Evolutionary conservation across 108 stramenopile species (phyloP), one percentile per base, ranked within the genome.

Genomic region (Cylindrotheca fusiformis): DNA sequence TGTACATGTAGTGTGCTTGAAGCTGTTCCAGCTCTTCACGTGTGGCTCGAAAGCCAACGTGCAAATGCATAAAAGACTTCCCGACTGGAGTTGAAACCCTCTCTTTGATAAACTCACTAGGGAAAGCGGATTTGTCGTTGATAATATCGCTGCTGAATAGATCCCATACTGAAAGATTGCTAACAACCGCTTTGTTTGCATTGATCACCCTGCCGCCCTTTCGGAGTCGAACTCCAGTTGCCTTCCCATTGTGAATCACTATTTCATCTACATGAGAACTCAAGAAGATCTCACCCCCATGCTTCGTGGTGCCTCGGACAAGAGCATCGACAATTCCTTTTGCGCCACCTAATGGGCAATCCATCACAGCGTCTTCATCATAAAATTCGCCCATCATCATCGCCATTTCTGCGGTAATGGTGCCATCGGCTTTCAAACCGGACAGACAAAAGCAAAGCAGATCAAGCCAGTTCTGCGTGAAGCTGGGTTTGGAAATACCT

Each of bases 361-460:
- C 94, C 82, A 95, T 86, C 20, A 80, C 72, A 0, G 87, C 88
- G 25, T 71, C 84, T 4, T 71, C 76, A 22, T 78, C 83, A 65
- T 89, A 91, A 64, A 93, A 88, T 68, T 93, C 91, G 2, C 83
- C 87, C 75, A 96, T 76, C 95, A 96, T 96, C 84, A 94, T 86
- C 19, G 87, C 93, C 91, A 96, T 95, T 53, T 91, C 92, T 3
- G 95, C 95, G 22, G 88, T 90, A 24, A 93, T 92, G 14, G 95
- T 94, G 27, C 90, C 90, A 48, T 71, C 72, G 0, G 91, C 83
- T 20, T 88, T 84, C 20, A 94, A 71, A 28, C 95, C 95, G 17
- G 76, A 79, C 32, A 95, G 72, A 52, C 90, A 87, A 70, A 95
- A 95, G 47, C 91, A 90, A 17, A 95, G 58, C 41, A 93, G 53